Evolutionary conservation across 345 rosid species (phyloP), one percentile per base, ranked within the genome.

Genomic region (Fremontodendron californicum): DNA sequence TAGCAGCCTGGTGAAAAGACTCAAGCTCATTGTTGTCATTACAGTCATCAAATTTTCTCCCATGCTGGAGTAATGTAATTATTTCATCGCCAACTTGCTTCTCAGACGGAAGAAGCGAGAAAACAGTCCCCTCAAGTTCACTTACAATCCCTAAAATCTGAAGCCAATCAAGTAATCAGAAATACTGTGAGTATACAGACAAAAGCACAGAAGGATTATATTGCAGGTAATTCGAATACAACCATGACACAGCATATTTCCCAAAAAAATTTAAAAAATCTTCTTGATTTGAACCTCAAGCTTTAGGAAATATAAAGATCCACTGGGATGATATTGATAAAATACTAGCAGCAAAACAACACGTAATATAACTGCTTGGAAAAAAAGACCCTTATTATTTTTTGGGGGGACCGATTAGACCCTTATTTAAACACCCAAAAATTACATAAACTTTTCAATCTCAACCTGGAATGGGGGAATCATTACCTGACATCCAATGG

Each of bases 51-150:
- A 90, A 92, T 77, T 89, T 94, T 78, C 90, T 87, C 77, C 95
- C 98, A 78, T 92, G 97, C 85, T 94, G 99, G 46, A 96, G 94
- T 77, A 96, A 77, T 13, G 87, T 78, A 60, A 96, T 89, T 75
- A 96, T 88, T 57, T 91, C 93, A 79, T 94, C 96, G 7, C 99
- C 99, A 33, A 92, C 93, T 90, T 94, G 97, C 67, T 96, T 96
- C 90, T 96, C 99, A 9, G 66, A 85, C 3, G 90, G 89, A 83
- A 88, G 90, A 58, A 92, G 92, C 6, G 86, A 83, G 79, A 96
- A 94, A 43, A 75, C 86, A 6, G 82, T 85, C 66, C 77, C 83
- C 86, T 89, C 94, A 23, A 96, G 89, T 75, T 96, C 98, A 78
- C 81, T 81, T 27, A 88, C 91, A 82, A 91, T 84, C 77, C 92